These are phyloP conservation scores for Centrapalus pauciflorus DNA, from an alignment of 129 eudicot species.

Conservation along the genomic window DNA sequence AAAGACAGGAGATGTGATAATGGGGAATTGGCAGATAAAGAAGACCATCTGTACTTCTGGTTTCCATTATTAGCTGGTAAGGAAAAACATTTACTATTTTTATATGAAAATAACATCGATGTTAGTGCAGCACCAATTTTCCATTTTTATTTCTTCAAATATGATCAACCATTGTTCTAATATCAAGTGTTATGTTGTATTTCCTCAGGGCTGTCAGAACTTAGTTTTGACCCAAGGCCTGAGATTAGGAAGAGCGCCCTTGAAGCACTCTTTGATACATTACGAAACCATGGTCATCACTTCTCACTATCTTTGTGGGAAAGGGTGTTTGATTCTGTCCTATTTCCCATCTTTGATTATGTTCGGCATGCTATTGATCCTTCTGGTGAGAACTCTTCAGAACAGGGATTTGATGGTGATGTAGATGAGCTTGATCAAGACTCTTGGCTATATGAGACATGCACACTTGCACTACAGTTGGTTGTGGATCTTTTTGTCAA, in stretches of 20 bases:
- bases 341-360: conserved; percentile 90
- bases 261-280: conserved; percentile 84
- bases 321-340: conserved; percentile 84
- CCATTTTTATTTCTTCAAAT: conserved; percentile 6
- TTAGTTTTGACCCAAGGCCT: conserved; percentile 91
- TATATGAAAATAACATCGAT: background rate
- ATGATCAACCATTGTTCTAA: conserved; percentile 1
- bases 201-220: conserved; percentile 82
- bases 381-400: conserved; percentile 42
- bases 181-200: background rate
- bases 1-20: conserved; percentile 49
- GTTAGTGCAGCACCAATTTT: background rate
- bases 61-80: conserved; percentile 95
- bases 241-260: conserved; percentile 89
- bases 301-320: conserved; percentile 95
- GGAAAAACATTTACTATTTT: conserved; percentile 12
- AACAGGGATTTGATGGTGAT: conserved; percentile 44
- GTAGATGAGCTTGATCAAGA: conserved; percentile 71
- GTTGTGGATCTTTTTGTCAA: conserved; percentile 93
- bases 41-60: conserved; percentile 86
- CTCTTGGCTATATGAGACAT: conserved; percentile 96
- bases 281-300: conserved; percentile 86
- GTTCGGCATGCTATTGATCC: conserved; percentile 94
- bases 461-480: conserved; percentile 89
- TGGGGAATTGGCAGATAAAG: conserved; percentile 58